Evolutionary conservation across 2,329 filamentous ascomycete species (phyloP).

Genomic region (Blastomyces parvus): DNA sequence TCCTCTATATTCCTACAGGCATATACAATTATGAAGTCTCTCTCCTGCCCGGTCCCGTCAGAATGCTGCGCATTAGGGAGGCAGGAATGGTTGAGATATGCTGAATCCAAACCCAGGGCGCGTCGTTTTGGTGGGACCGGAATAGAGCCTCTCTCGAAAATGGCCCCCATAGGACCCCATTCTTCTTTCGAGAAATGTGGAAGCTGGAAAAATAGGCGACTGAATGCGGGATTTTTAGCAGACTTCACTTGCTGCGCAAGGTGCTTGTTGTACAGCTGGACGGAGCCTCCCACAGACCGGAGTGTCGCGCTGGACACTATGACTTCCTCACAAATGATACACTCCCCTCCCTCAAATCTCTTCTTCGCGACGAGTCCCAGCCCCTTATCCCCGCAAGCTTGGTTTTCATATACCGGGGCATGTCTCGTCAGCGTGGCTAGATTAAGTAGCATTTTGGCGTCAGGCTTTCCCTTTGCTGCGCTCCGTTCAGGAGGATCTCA

Average conservation of each 20-base stretch:
- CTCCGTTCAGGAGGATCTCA: neutral
- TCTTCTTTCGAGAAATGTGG: neutral
- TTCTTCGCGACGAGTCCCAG: constrained; percentile 8
- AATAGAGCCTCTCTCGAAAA: constrained; percentile 11
- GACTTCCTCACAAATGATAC: constrained; percentile 11
- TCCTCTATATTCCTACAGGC: constrained; percentile 16
- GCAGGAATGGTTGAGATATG: constrained; percentile 22
- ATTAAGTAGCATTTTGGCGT: neutral
- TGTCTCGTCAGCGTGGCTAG: neutral
- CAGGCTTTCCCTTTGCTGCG: neutral
- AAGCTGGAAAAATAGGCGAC: constrained; percentile 9
- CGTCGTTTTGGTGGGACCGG: neutral
- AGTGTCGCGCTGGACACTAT: constrained; percentile 8
- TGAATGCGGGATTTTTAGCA: neutral
- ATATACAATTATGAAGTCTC: constrained; percentile 12
- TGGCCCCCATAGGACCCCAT: constrained; percentile 8
- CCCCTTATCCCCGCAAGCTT: constrained; percentile 2
- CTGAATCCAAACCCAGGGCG: neutral
- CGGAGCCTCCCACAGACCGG: neutral
- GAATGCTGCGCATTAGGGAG: constrained; percentile 19
- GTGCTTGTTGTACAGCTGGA: constrained; percentile 8
- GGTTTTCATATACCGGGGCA: neutral
- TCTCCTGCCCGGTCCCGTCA: neutral
- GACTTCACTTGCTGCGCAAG: constrained; percentile 8
- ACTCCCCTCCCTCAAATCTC: neutral